These are phyloP conservation scores for Chrysanthemum makinoi DNA, from an alignment of 129 eudicot genomes.

Conservation along the genomic window DNA sequence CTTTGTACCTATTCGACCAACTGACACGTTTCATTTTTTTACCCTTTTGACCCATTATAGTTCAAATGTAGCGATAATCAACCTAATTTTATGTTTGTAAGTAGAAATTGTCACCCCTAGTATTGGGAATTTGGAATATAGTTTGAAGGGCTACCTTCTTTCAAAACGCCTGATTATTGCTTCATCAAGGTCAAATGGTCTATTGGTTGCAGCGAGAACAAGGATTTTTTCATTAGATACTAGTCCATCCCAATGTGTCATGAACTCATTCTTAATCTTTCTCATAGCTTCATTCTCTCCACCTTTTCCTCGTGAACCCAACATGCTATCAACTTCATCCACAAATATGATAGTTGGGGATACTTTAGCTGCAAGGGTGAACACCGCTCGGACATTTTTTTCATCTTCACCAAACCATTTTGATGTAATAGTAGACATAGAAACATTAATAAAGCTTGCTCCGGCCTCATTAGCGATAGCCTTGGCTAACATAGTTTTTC, in stretches of 20 bases:
- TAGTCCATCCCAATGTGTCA: constrained; percentile 87
- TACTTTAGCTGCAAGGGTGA: constrained; percentile 87
- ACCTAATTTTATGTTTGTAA: background rate
- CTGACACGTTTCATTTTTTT: background rate
- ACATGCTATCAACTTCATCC: constrained; percentile 98
- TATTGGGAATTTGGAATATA: constrained; percentile 2
- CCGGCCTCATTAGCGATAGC: constrained; percentile 96
- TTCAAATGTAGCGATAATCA: background rate
- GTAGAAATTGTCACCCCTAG: background rate
- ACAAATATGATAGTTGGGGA: constrained; percentile 96
- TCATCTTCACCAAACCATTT: constrained; percentile 99
- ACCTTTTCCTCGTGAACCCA: constrained; percentile 76
- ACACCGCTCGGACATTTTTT: constrained; percentile 82
- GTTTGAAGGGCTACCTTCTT: constrained; percentile 59
- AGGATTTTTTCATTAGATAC: constrained; percentile 74
- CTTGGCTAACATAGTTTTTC: constrained; percentile 96
- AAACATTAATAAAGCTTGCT: constrained; percentile 95
- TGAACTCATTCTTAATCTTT: constrained; percentile 90
- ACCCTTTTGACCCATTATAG: constrained; percentile 1
- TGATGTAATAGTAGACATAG: constrained; percentile 93
- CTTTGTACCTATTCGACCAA: no score
- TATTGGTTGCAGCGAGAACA: constrained; percentile 96
- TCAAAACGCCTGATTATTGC: constrained; percentile 95
- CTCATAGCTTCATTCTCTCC: constrained; percentile 99
- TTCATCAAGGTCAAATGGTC: constrained; percentile 99